Base-by-base conservation (phyloP, 2,329 filamentous ascomycete species). In the Mollisiaceae sp. region DNA sequence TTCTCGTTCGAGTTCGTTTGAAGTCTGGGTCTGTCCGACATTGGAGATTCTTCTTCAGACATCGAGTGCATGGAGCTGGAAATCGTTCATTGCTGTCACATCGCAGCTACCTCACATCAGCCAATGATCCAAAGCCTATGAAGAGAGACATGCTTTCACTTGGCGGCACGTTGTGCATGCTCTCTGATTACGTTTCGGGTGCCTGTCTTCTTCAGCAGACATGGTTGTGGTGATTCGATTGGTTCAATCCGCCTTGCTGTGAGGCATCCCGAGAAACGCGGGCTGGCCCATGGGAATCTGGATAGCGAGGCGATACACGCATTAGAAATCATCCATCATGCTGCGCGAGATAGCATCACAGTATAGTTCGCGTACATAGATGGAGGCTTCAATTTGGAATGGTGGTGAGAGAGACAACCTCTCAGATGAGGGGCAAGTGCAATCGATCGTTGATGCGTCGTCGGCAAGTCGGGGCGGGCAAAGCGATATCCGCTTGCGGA, bases 111-210 rank as follows among this genome's bases (percentile, higher is more conserved):
- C 4, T 4, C 24, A n/a, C 20, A 39, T 59, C 22, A 54, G 60
- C n/a, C 47, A 8, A 27, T 11, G 12, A 18, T 22, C 6, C 20
- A 22, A 15, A 12, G n/a, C 15, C 18, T 22, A 45, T 39, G 15
- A 12, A 22, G 27, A 32, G n/a, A n/a, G 20, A 18, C 62, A 15
- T 15, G 65, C 65, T 60, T 67, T 67, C 35, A 67, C 65, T 41
- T 67, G 65, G 14, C 65, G 65, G 52, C 65, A 67, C 12, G 59
- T 52, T 18, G 65, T 67, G 39, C 65, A 67, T 32, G 65, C 65
- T 56, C 20, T 20, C 45, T 50, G 45, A 20, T 50, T 50, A 6
- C 45, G 45, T 24, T 50, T 50, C 14, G n/a, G 45, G n/a, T 50
- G n/a, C 11, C n/a, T 50, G 4, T 50, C 45, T 22, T n/a, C 45